A percentile compares a stretch with the other conserved stretches of the same genome.
These are phyloP conservation scores for Thyridium curvatum DNA, from an alignment of 2,329 filamentous ascomycete genomes.

Conservation along the genomic window DNA sequence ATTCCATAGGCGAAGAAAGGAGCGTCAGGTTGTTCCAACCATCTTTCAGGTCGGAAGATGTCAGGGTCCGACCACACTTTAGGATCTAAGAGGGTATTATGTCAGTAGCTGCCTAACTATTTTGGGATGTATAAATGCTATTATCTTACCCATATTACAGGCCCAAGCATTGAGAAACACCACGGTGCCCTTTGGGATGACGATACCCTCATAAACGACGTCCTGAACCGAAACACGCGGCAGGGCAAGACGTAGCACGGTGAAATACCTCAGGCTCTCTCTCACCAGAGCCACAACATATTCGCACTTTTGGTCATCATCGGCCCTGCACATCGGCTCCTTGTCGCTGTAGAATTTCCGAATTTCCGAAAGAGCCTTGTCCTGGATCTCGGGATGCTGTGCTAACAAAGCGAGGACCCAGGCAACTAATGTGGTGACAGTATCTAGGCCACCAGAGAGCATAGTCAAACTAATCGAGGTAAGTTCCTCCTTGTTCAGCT, in stretches of 20 bases:
- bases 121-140: too few relatives aligned
- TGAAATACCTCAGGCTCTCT: slow-evolving; percentile 57
- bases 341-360: slow-evolving; percentile 35
- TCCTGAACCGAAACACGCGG: slow-evolving; percentile 56
- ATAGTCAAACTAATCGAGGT: slow-evolving; percentile 77
- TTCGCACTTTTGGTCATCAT: slow-evolving; percentile 57
- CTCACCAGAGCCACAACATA: slow-evolving; percentile 59
- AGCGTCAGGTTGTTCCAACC: too few relatives aligned
- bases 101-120: too few relatives aligned
- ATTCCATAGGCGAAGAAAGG: slow-evolving; percentile 61
- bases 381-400: slow-evolving; percentile 54
- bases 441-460: slow-evolving; percentile 62
- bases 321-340: slow-evolving; percentile 50
- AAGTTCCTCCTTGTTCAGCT: slow-evolving; percentile 41
- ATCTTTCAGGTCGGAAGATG: slow-evolving; percentile 54
- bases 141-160: too few relatives aligned
- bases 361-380: slow-evolving; percentile 52
- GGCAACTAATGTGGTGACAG: slow-evolving; percentile 57
- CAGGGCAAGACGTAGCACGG: slow-evolving; percentile 55
- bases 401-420: slow-evolving; percentile 59
- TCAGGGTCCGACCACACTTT: slow-evolving; percentile 53
- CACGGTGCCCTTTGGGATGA: slow-evolving; percentile 56
- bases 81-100: too few relatives aligned
- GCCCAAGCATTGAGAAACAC: slow-evolving; percentile 40
- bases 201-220: slow-evolving; percentile 47